Evolutionary conservation across 1,284 basidiomycete species (phyloP), one percentile per base, ranked within the genome.

Genomic region (Sanguinoderma infundibulare): DNA sequence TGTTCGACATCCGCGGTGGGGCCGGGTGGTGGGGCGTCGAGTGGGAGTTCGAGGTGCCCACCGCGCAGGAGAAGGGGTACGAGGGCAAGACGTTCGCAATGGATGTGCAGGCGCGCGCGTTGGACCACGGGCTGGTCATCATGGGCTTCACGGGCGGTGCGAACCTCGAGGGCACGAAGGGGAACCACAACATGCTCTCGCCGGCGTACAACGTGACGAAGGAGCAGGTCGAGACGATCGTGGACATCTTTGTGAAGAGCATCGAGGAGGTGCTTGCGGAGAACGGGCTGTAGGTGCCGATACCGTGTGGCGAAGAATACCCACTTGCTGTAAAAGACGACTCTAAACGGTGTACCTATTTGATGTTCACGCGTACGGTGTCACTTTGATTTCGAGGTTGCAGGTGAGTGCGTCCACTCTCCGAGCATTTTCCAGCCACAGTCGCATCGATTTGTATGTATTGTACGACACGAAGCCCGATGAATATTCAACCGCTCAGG

Each of bases 21-120:
- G 94, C 94, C 12, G 83, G 87, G 32, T 94, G 95, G 79, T 94
- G 89, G 87, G 90, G 81, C 14, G 77, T 95, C 61, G 94, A 96
- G 73, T 93, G 94, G 67, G 90, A 91, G 69, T 87, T 89, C 68
- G 69, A 73, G 15, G 72, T 69, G 8, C 72, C 74, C 10, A 78
- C 79, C 61, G 80, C 78, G 9, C 60, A 70, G 28, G 68, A 69
- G 28, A 63, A 84, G n/a, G 77, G 58, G 39, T 81, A 90, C 65
- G 79, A 81, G 66, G 81, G 80, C 6, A 57, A 80, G 46, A 69
- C 73, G 22, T 89, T 92, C 67, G 88, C 84, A 14, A 81, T 85
- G 74, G 76, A 83, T 22, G 82, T 89, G 15, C 91, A 93, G 72
- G 86, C 84, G 46, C 83, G 81, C 50, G 84, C 85, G 57, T 71